Percentiles rank a stretch among this genome's conserved stretches.
Evolutionary conservation across 1,284 basidiomycete species (phyloP).

Genomic region (Anthracocystis walkeri): DNA sequence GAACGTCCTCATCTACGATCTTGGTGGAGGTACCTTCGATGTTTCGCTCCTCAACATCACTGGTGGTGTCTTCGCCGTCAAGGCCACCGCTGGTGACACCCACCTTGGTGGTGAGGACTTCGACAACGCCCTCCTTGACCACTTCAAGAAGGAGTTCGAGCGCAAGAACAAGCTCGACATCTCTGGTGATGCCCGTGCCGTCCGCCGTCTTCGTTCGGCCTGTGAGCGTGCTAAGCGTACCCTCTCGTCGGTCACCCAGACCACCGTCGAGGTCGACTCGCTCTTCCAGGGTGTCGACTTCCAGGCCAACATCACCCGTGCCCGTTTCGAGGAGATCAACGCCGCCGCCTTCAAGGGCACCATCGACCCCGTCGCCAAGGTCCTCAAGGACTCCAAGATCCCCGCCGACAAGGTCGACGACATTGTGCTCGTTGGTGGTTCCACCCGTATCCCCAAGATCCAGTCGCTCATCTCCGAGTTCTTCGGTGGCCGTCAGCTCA

Average conservation of each 20-base stretch:
- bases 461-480: constrained; percentile 97
- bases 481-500: constrained; percentile 95
- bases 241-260: constrained; percentile 96
- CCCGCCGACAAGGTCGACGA: constrained; percentile 96
- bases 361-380: constrained; percentile 97
- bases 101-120: constrained; percentile 90
- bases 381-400: constrained; percentile 99
- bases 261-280: constrained; percentile 98
- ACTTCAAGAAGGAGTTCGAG: constrained; percentile 81
- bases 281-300: constrained; percentile 82
- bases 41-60: constrained; percentile 77
- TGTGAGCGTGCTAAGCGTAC: constrained; percentile 99
- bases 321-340: constrained; percentile 99
- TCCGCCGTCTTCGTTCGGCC: constrained; percentile 92
- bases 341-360: constrained; percentile 93
- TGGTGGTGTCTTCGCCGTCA: constrained; percentile 77
- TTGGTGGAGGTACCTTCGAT: constrained; percentile 89
- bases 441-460: constrained; percentile 99
- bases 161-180: constrained; percentile 84
- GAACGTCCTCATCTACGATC: constrained; percentile 99
- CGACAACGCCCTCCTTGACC: constrained; percentile 95
- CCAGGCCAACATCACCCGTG: constrained; percentile 74
- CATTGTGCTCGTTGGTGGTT: constrained; percentile 99
- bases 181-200: constrained; percentile 92
- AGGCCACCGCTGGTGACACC: constrained; percentile 75